phyloP scores from a whole-genome alignment of 1,284 basidiomycete species.

The Sanghuangporus weigelae region DNA sequence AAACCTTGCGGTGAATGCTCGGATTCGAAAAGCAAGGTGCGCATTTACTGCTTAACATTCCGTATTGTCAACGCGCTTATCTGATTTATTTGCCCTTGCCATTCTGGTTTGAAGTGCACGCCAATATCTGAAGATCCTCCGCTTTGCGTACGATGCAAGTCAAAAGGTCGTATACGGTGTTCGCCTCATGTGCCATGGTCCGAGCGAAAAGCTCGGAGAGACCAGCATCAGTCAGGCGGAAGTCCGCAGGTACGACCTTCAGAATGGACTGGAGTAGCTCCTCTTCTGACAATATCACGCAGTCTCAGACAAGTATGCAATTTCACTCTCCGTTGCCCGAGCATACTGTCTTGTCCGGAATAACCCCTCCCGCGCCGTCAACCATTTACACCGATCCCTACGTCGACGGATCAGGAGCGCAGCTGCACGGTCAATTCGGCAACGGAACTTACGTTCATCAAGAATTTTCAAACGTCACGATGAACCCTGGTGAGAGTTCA shows the following conservation, averaged over 20 bases:
- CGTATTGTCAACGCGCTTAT: neutral
- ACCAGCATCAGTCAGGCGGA: neutral
- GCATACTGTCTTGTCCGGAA: neutral
- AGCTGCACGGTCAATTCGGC: neutral
- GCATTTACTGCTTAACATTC: neutral
- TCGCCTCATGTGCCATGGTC: conserved; percentile 11
- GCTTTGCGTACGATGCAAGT: conserved; percentile 3
- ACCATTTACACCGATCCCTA: neutral
- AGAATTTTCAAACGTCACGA: neutral
- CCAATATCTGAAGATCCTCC: neutral
- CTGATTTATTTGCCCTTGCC: neutral
- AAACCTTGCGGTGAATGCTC: conserved; percentile 15
- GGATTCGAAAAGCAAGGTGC: conserved; percentile 2
- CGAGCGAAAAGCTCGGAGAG: neutral
- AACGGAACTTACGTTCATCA: neutral
- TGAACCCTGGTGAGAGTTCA: neutral
- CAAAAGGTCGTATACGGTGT: neutral
- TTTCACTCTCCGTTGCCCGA: neutral
- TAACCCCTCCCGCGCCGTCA: neutral
- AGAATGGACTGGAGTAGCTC: neutral
- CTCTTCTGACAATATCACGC: neutral
- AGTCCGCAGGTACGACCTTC: neutral
- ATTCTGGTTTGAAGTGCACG: neutral
- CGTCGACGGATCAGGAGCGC: neutral
- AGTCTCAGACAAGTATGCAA: neutral